phyloP scores from a whole-genome alignment of 2,329 filamentous ascomycete species.

The Fusarium sp. region DNA sequence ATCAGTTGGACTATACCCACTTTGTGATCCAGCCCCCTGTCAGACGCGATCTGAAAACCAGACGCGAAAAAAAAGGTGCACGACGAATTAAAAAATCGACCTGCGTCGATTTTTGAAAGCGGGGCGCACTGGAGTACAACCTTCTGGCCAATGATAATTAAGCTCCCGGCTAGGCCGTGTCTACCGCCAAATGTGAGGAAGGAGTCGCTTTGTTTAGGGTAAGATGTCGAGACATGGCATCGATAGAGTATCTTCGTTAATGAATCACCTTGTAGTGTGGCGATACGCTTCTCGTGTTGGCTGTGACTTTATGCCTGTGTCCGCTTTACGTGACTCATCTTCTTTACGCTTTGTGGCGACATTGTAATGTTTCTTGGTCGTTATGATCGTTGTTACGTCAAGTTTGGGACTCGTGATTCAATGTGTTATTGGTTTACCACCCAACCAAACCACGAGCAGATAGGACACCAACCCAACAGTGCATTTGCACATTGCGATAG shows the following conservation, averaged over 20 bases:
- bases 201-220: background rate
- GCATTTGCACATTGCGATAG: too few relatives aligned
- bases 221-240: background rate
- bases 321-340: background rate
- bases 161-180: background rate
- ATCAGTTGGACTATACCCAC: conserved; percentile 53
- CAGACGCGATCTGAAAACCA: conserved; percentile 43
- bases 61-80: conserved; percentile 36
- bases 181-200: background rate
- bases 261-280: background rate
- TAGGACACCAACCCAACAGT: too few relatives aligned
- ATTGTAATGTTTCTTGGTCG: background rate
- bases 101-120: conserved; percentile 30
- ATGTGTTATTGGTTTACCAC: too few relatives aligned
- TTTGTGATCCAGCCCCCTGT: conserved; percentile 42
- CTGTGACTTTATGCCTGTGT: background rate
- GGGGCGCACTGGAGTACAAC: conserved; percentile 18
- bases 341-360: background rate
- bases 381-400: background rate
- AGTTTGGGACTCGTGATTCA: too few relatives aligned
- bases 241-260: background rate
- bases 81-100: conserved; percentile 40
- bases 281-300: background rate
- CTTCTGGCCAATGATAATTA: conserved; percentile 11
- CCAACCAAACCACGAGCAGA: too few relatives aligned